A percentile compares a stretch with the other conserved stretches of the same genome.
Evolutionary conservation across 2,329 filamentous ascomycete genomes (phyloP).

Genomic region (Didymella segeticola): DNA sequence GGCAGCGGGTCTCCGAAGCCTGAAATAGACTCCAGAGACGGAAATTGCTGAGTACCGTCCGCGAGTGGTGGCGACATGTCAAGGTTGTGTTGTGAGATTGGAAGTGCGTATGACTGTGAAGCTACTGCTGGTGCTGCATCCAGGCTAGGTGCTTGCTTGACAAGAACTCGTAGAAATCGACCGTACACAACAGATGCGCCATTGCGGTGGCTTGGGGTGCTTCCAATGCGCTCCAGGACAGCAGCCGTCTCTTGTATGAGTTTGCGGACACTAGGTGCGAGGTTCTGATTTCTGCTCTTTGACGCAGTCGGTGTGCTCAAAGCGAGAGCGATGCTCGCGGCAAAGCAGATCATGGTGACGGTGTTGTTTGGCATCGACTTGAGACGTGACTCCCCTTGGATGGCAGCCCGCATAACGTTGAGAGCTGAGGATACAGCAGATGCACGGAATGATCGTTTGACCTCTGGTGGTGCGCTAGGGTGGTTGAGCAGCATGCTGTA

Average conservation of each 20-base stretch:
- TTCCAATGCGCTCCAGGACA: constrained; percentile 73
- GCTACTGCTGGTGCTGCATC: constrained; percentile 11
- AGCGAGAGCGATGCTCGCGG: constrained; percentile 61
- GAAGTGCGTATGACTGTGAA: constrained; percentile 20
- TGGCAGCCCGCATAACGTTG: constrained; percentile 76
- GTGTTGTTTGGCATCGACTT: constrained; percentile 82
- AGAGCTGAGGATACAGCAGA: constrained; percentile 74
- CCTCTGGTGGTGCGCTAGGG: constrained; percentile 71
- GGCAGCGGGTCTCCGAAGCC: constrained; percentile 53
- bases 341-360: constrained; percentile 79
- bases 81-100: constrained; percentile 5
- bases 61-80: constrained; percentile 11
- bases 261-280: constrained; percentile 44
- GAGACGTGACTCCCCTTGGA: constrained; percentile 72
- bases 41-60: constrained; percentile 7
- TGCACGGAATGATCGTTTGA: constrained; percentile 75
- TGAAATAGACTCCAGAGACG: constrained; percentile 24
- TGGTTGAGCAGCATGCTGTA: constrained; percentile 79
- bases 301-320: constrained; percentile 37
- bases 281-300: constrained; percentile 32
- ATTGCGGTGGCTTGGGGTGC: constrained; percentile 69
- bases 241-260: constrained; percentile 69
- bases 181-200: constrained; percentile 69
- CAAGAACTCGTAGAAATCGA: constrained; percentile 58
- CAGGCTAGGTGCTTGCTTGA: constrained; percentile 38